phyloP scores from a whole-genome alignment of 2,329 filamentous ascomycete genomes.

The Botrytis squamosa region DNA sequence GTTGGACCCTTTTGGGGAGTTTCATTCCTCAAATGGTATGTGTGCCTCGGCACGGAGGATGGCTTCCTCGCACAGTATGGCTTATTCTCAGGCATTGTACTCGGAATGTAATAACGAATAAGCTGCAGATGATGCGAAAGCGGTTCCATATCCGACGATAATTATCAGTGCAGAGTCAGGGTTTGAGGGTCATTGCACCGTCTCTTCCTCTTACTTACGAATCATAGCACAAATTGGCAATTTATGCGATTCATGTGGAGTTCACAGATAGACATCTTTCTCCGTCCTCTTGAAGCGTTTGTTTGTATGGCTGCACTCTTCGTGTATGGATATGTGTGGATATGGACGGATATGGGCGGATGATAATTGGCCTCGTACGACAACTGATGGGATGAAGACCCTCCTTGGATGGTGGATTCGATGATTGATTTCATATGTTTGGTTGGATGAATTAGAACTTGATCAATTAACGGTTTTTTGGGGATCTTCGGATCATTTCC shows the following conservation, averaged over 20 bases:
- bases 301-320: not conserved
- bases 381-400: not conserved
- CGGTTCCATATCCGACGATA: not conserved
- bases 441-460: not conserved
- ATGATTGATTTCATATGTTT: not conserved
- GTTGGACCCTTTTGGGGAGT: not conserved
- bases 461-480: not conserved
- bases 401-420: not conserved
- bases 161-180: not conserved
- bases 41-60: constrained; percentile 1
- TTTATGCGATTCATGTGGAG: not conserved
- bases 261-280: not conserved
- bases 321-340: not conserved
- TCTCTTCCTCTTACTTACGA: not conserved
- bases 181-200: not conserved
- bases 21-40: not conserved
- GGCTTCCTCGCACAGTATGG: not conserved
- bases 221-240: not conserved
- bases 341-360: not conserved
- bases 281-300: not conserved
- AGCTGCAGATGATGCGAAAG: not conserved
- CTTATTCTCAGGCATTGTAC: not conserved
- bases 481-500: not conserved
- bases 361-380: not conserved
- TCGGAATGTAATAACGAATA: not conserved